phyloP scores from a whole-genome alignment of 2,329 filamentous ascomycete genomes.

The Graphium sp. region DNA sequence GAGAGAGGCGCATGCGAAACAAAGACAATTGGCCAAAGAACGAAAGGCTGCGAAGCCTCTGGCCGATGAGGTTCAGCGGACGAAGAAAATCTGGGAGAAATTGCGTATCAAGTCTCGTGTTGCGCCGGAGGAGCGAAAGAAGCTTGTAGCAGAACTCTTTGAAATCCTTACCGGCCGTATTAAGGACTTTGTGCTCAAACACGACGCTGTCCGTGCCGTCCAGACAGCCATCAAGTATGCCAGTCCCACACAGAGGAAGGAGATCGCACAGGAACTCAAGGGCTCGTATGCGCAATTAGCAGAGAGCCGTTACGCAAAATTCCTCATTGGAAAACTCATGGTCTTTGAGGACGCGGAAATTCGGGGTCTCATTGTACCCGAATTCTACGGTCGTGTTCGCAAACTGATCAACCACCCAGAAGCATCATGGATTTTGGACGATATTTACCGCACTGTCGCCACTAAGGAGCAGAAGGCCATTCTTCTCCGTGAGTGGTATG shows the following conservation, averaged over 20 bases:
- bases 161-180: constrained; percentile 79
- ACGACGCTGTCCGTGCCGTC: constrained; percentile 90
- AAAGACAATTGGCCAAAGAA: constrained; percentile 75
- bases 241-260: constrained; percentile 64
- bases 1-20: constrained; percentile 80
- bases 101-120: constrained; percentile 88
- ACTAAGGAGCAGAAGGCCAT: constrained; percentile 72
- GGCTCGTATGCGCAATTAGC: constrained; percentile 72
- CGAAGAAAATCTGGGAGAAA: constrained; percentile 95
- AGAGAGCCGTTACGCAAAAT: constrained; percentile 95
- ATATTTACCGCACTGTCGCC: constrained; percentile 82
- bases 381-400: constrained; percentile 89
- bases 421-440: constrained; percentile 93
- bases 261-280: constrained; percentile 74
- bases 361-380: constrained; percentile 73
- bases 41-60: constrained; percentile 88
- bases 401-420: constrained; percentile 92
- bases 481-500: constrained; percentile 90
- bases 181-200: constrained; percentile 95
- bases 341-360: constrained; percentile 83
- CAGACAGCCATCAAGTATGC: constrained; percentile 97
- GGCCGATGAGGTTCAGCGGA: constrained; percentile 71
- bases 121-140: constrained; percentile 71
- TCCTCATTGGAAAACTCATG: constrained; percentile 86
- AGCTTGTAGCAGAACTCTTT: constrained; percentile 79